Base-by-base conservation (phyloP, 208 protist genomes). In the Leptomonas seymouri region DNA sequence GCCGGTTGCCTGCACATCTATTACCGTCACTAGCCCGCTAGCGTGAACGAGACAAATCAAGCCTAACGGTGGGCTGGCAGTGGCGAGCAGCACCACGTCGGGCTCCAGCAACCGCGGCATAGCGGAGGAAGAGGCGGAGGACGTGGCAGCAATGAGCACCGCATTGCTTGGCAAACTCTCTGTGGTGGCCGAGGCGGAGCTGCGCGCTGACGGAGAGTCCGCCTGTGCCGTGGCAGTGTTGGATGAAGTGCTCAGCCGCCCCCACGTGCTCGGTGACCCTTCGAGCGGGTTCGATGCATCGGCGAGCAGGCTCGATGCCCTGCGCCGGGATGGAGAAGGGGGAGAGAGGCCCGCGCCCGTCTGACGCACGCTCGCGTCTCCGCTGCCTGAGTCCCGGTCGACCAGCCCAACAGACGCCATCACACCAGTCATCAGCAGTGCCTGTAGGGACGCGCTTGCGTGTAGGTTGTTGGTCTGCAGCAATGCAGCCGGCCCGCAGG, bases 21-120 rank as follows among this genome's bases (percentile, higher is more conserved):
- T 67, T 15, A 94, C 62, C 4, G 81, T 85, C 23, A 90, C 76
- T 23, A 78, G 50, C 11, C 88, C 88, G 59, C 85, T 91, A 11
- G 88, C 79, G 50, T 90, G 88, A 25, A 94, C 88, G 50, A 94
- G 68, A 66, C 88, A 94, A 12, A 88, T 49, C 2, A 90, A 65
- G n/a, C 84, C 78, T 16, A 94, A 67, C 4, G 79, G 64, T 3
- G 63, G 46, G 58, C 88, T 94, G 15, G 87, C 76, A 1, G 84
- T 67, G 18, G 90, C 80, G 44, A 94, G 76, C 46, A 84, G 85
- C 56, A 94, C 88, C 15, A 84, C 88, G 64, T 94, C 88, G 3
- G 85, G 78, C 61, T 94, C 88, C 23, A 90, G 67, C 48, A 61
- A 69, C 45, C 46, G 54, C 53, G 65, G 55, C 27, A 39, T 39